Evolutionary conservation across 257 asterid genomes (phyloP), one percentile per base, ranked within the genome.

Genomic region (Solanum neorickii): DNA sequence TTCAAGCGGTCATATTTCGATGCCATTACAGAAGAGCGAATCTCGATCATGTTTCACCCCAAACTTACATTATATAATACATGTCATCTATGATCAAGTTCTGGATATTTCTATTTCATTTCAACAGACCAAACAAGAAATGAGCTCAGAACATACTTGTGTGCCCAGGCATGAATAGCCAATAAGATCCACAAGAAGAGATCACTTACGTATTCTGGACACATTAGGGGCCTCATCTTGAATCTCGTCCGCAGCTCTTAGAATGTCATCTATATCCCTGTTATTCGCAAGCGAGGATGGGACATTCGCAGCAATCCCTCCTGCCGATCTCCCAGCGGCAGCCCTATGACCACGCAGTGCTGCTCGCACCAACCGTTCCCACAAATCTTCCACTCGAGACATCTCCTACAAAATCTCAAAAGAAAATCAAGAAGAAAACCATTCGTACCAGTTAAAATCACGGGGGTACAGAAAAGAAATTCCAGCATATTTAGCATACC

Each of bases 191-290:
- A 27, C 11, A 44, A 49, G 85, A 74, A 59, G 62, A 11, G 31
- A 91, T 37, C 72, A 89, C 95, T 25, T 94, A 96, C 98, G 83
- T 29, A 97, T 93, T 92, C 98, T 93, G 82, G 99, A 91, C 87
- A 97, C 86, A 91, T 82, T 94, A 10, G 99, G 98, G 90, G 93
- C 98, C 29, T 94, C 98, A 18, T 93, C 97, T 89, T 97, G 98
- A 88, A 97, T 95, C 90, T 94, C 99, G 83, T 97, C 99, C 0
- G 99, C 99, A 84, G 98, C 98, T 92, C 99, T 91, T 78, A 97
- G 87, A 86, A 97, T 95, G 93, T 94, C 98, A 83, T 97, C 98
- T 88, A 97, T 97, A 89, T 95, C 98, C 90, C 92, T 91, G 93
- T 97, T 91, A 83, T 91, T 94, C 60, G 95, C 95, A 87, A 97